Evolutionary conservation across 2,329 filamentous ascomycete genomes (phyloP).

Genomic region (Leptographium galeiforme): DNA sequence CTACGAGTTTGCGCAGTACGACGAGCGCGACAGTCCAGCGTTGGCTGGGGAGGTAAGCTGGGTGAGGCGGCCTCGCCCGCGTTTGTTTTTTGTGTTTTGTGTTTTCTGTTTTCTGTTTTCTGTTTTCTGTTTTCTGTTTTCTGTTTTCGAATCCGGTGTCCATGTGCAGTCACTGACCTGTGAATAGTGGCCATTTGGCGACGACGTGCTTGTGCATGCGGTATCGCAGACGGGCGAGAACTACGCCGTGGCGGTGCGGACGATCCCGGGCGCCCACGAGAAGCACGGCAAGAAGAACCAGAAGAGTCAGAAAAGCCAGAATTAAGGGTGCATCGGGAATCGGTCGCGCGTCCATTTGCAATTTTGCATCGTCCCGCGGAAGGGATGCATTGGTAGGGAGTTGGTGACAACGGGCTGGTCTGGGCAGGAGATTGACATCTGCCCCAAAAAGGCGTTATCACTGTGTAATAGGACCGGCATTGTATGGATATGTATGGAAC

Average conservation of each 20-base stretch:
- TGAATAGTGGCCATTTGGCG: conserved; percentile 30
- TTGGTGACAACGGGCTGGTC: no score
- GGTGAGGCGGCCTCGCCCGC: neutral
- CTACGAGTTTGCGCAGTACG: conserved; percentile 20
- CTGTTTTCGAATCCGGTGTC: no score
- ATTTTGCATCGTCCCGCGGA: no score
- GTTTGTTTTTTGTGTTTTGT: no score
- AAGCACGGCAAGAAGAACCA: conserved; percentile 12
- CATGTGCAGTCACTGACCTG: neutral
- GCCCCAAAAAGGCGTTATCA: neutral
- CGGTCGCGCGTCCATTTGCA: no score
- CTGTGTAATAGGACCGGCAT: neutral
- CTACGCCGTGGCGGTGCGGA: conserved; percentile 22
- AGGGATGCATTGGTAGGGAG: no score
- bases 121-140: no score
- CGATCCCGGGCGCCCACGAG: conserved; percentile 15
- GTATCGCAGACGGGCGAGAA: conserved; percentile 28
- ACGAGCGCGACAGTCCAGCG: conserved; percentile 16
- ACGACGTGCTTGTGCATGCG: conserved; percentile 29
- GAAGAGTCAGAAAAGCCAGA: neutral
- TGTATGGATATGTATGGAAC: no score
- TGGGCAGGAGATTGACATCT: no score
- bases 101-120: no score
- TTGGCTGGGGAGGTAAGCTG: neutral
- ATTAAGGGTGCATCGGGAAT: no score